Percentiles rank a stretch among this genome's conserved stretches.
Conservation (phyloP, 2,329 filamentous ascomycete genomes). For the Paracoccidioides brasiliensis region DNA sequence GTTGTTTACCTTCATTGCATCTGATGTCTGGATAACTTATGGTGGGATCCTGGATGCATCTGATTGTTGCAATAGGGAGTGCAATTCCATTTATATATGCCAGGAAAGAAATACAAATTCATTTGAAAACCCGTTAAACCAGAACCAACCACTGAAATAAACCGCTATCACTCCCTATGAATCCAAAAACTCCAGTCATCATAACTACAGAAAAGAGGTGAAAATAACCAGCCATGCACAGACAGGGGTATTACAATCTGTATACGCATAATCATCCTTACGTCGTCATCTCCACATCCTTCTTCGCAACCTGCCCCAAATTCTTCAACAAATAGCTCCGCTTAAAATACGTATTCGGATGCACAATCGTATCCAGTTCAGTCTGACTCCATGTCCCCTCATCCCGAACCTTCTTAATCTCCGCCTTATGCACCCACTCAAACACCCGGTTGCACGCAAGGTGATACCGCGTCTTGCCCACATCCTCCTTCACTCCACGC, state of each 20-base stretch:
- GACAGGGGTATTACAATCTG: neutral
- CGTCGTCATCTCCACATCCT: constrained; percentile 43
- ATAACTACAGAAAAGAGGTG: neutral
- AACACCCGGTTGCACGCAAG: constrained; percentile 96
- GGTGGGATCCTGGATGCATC: neutral
- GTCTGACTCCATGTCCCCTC: constrained; percentile 56
- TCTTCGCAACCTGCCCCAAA: constrained; percentile 42
- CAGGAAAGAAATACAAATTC: neutral
- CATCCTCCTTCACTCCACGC: constrained; percentile 74
- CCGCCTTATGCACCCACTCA: constrained; percentile 67
- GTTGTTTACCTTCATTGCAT: neutral
- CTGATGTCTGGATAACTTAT: neutral
- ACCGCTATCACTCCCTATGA: neutral
- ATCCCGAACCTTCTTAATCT: constrained; percentile 65
- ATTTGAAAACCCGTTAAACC: too few species aligned
- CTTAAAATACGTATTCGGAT: constrained; percentile 98
- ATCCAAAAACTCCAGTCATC: constrained; percentile 1
- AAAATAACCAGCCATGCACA: neutral
- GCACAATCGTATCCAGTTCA: constrained; percentile 86
- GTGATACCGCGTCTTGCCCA: constrained; percentile 77
- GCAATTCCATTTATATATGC: neutral
- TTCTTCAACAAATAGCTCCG: constrained; percentile 82
- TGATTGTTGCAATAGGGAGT: neutral
- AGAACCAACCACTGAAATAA: too few species aligned
- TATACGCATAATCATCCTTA: constrained; percentile 3